phyloP scores from a whole-genome alignment of 345 rosid species.

The Atalantia buxifolia region DNA sequence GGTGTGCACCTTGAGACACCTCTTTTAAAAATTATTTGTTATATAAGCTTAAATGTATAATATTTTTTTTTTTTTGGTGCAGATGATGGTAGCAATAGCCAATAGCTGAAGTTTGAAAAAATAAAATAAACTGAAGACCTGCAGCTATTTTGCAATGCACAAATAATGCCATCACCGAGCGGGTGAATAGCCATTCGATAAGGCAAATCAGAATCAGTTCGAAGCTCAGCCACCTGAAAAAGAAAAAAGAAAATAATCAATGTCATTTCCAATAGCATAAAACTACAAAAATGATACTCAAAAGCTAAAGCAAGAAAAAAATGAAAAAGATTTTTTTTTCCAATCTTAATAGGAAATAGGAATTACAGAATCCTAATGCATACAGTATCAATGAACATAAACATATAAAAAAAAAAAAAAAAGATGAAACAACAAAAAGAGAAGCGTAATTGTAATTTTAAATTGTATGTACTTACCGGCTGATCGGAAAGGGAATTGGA shows the following conservation, averaged over 20 bases:
- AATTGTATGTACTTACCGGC: slow-evolving; percentile 47
- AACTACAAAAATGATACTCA: neutral
- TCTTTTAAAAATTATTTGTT: neutral
- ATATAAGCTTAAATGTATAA: neutral
- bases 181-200: slow-evolving; percentile 87
- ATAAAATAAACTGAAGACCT: slow-evolving; percentile 33
- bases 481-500: slow-evolving; percentile 59
- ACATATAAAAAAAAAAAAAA: too few relatives aligned
- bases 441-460: neutral
- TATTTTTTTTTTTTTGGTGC: too few relatives aligned
- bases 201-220: slow-evolving; percentile 65
- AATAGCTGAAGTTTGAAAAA: neutral
- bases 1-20: neutral
- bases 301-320: neutral
- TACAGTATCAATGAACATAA: too few relatives aligned
- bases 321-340: neutral
- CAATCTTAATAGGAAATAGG: neutral
- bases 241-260: neutral
- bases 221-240: slow-evolving; percentile 49
- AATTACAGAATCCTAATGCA: too few relatives aligned
- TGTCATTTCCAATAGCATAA: neutral
- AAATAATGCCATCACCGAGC: slow-evolving; percentile 67
- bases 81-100: neutral
- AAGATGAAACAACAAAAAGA: neutral
- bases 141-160: slow-evolving; percentile 71